Evolutionary conservation across 176 grass and related monocot genomes (phyloP).

Genomic region (Carex pumila): DNA sequence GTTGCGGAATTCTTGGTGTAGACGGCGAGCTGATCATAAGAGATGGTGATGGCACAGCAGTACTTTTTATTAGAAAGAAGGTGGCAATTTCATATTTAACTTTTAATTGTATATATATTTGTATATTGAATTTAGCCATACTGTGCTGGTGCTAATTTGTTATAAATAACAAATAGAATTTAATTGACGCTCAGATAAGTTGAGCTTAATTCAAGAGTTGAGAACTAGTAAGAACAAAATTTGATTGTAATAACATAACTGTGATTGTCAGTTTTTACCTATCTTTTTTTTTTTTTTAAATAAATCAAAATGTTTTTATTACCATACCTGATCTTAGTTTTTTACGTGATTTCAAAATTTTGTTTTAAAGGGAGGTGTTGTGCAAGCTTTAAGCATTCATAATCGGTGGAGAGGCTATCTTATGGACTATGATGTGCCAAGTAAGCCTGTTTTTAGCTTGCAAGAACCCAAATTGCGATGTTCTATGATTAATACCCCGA

Average conservation of each 20-base stretch:
- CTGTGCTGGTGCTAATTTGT: background rate
- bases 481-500: slow-evolving; percentile 32
- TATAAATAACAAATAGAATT: background rate
- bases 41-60: slow-evolving; percentile 47
- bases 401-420: slow-evolving; percentile 66
- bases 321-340: background rate
- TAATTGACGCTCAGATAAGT: background rate
- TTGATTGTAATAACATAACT: background rate
- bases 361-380: slow-evolving; percentile 40
- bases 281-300: background rate
- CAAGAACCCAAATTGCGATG: slow-evolving; percentile 54
- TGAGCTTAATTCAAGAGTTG: background rate
- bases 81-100: slow-evolving; percentile 11
- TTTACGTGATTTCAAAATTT: background rate
- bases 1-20: slow-evolving; percentile 59
- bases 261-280: background rate
- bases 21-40: slow-evolving; percentile 58
- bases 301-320: background rate
- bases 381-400: slow-evolving; percentile 62
- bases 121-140: background rate
- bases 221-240: background rate
- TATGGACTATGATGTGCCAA: slow-evolving; percentile 46
- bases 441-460: slow-evolving; percentile 63
- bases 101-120: background rate
- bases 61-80: slow-evolving; percentile 79